Evolutionary conservation across 1,284 basidiomycete genomes (phyloP).

Genomic region (Retiboletus fuscus): DNA sequence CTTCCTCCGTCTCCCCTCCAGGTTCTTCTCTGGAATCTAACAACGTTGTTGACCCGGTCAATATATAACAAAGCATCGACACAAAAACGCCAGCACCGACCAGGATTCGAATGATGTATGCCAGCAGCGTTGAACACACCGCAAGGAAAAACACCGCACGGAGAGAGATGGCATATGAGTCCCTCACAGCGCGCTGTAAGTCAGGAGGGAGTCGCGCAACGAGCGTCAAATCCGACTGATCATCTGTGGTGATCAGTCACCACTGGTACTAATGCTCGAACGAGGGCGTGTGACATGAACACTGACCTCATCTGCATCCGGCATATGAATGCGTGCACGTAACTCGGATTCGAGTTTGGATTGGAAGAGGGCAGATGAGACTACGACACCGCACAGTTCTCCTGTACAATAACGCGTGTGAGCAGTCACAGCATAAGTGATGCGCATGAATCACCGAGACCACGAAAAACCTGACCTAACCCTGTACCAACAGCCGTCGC

Average conservation of each 20-base stretch:
- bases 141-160: conserved; percentile 81
- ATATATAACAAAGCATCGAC: background rate
- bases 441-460: conserved; percentile 61
- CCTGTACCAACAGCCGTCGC: conserved; percentile 85
- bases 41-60: background rate
- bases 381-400: too few species aligned
- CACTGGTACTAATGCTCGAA: too few species aligned
- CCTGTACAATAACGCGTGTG: too few species aligned
- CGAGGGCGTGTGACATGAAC: background rate
- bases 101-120: conserved; percentile 72
- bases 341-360: conserved; percentile 72
- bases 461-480: conserved; percentile 83
- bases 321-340: conserved; percentile 68
- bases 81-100: conserved; percentile 54
- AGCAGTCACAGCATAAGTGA: background rate
- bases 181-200: conserved; percentile 75
- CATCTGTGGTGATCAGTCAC: too few species aligned
- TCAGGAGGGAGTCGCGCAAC: too few species aligned
- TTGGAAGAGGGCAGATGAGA: conserved; percentile 84
- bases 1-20: conserved; percentile 53
- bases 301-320: conserved; percentile 69
- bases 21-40: conserved; percentile 71
- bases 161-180: conserved; percentile 76
- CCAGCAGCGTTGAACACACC: conserved; percentile 70
- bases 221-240: too few species aligned